These are phyloP conservation scores for Neonectria faginata DNA, from an alignment of 2,329 filamentous ascomycete genomes.

Conservation along the genomic window DNA sequence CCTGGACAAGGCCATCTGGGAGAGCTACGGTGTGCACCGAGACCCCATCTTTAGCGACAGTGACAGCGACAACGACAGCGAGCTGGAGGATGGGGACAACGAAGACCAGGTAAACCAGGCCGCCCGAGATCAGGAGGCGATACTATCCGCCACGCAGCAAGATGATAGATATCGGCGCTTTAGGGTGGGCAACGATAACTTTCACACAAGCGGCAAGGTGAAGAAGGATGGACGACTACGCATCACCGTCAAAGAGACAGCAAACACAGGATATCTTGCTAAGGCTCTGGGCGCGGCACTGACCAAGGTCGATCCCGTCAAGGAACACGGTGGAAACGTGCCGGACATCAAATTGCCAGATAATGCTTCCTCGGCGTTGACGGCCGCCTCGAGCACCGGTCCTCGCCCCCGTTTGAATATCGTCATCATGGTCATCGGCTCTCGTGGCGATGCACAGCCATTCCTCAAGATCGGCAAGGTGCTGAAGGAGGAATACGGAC, in stretches of 20 bases:
- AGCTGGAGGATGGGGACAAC: constrained; percentile 32
- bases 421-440: constrained; percentile 86
- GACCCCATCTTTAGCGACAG: constrained; percentile 40
- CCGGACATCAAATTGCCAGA: constrained; percentile 31
- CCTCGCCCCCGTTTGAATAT: constrained; percentile 74
- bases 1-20: constrained; percentile 45
- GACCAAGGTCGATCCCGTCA: constrained; percentile 51
- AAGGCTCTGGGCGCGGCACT: constrained; percentile 77
- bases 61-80: constrained; percentile 22
- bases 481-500: constrained; percentile 76
- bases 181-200: constrained; percentile 72
- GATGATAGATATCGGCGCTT: constrained; percentile 55
- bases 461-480: constrained; percentile 81
- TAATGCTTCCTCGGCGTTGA: constrained; percentile 48
- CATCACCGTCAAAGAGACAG: constrained; percentile 78
- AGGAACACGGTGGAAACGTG: constrained; percentile 9
- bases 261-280: constrained; percentile 76
- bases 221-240: constrained; percentile 77
- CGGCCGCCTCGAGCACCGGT: constrained; percentile 45
- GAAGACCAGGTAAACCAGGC: constrained; percentile 30
- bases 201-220: constrained; percentile 72
- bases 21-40: constrained; percentile 32
- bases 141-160: constrained; percentile 30
- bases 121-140: constrained; percentile 8
- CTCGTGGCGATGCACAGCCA: constrained; percentile 82